A percentile compares a stretch with the other conserved stretches of the same genome.
These are phyloP conservation scores for Zymoseptoria ardabiliae DNA, from an alignment of 2,329 filamentous ascomycete genomes.

Conservation along the genomic window DNA sequence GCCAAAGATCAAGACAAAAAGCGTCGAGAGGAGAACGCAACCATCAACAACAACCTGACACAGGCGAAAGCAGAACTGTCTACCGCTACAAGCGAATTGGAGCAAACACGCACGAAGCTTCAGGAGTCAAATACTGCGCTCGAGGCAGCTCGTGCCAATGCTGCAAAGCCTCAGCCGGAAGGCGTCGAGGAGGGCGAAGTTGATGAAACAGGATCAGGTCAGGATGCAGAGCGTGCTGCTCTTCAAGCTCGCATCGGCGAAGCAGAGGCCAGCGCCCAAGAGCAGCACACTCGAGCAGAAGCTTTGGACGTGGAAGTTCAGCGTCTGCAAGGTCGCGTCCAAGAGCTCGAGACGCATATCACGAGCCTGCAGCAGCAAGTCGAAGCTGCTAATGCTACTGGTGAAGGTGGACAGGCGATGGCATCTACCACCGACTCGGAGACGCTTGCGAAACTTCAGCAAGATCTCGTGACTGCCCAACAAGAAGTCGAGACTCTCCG, in stretches of 20 bases:
- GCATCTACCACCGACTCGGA: constrained; percentile 15
- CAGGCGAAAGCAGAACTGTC: constrained; percentile 17
- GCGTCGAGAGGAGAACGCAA: constrained; percentile 60
- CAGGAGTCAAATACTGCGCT: constrained; percentile 56
- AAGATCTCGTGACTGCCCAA: constrained; percentile 38
- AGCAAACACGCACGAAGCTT: constrained; percentile 44
- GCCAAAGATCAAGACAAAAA: constrained; percentile 51
- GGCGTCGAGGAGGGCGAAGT: constrained; percentile 43
- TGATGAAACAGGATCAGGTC: constrained; percentile 27
- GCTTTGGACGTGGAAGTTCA: constrained; percentile 35
- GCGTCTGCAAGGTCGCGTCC: constrained; percentile 53
- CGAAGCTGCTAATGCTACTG: constrained; percentile 23
- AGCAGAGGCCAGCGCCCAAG: constrained; percentile 35
- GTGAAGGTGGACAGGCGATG: background rate
- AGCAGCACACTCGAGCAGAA: constrained; percentile 32
- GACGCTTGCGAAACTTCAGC: constrained; percentile 31
- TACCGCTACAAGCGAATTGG: constrained; percentile 8
- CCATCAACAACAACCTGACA: constrained; percentile 21
- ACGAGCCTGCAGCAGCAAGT: constrained; percentile 33
- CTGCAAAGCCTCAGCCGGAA: constrained; percentile 21
- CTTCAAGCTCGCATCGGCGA: constrained; percentile 32
- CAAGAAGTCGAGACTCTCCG: constrained; percentile 41
- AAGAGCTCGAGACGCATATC: constrained; percentile 57
- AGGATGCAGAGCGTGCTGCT: constrained; percentile 27
- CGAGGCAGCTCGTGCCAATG: constrained; percentile 50